A percentile compares a stretch with the other conserved stretches of the same genome.
Conservation (phyloP, 805 yeast genomes). For the Blastobotrys muscicola region DNA sequence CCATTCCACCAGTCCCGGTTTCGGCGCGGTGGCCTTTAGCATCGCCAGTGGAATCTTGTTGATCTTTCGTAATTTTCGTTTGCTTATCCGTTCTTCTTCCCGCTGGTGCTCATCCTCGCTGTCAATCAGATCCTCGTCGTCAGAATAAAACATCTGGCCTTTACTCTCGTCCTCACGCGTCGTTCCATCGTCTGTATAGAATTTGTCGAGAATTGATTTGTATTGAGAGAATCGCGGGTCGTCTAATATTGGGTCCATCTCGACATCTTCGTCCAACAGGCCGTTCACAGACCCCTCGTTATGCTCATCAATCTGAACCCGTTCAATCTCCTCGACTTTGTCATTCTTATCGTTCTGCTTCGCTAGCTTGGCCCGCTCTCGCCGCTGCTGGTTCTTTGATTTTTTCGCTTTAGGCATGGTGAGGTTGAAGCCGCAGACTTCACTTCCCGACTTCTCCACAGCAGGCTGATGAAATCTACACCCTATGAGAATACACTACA, state of each 20-base stretch:
- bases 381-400: slow-evolving; percentile 30
- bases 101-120: slow-evolving; percentile 23
- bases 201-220: slow-evolving; percentile 29
- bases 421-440: slow-evolving; percentile 2
- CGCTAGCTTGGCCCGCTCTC: slow-evolving; percentile 35
- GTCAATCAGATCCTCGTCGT: slow-evolving; percentile 26
- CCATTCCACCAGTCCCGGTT: slow-evolving; percentile 80
- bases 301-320: neutral
- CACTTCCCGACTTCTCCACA: too few relatives aligned
- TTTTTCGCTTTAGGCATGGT: slow-evolving; percentile 26
- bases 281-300: neutral
- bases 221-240: slow-evolving; percentile 30
- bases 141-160: slow-evolving; percentile 28
- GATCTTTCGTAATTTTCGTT: slow-evolving; percentile 41
- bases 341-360: slow-evolving; percentile 14
- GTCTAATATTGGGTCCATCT: slow-evolving; percentile 19
- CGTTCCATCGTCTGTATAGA: slow-evolving; percentile 21
- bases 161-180: slow-evolving; percentile 12
- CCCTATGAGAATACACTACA: too few relatives aligned
- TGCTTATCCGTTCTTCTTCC: slow-evolving; percentile 25
- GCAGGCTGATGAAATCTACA: too few relatives aligned
- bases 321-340: neutral
- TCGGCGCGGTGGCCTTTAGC: slow-evolving; percentile 48
- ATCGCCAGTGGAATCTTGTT: slow-evolving; percentile 57
- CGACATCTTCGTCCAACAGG: slow-evolving; percentile 13